Conservation (phyloP, 345 rosid species). For the Salix exigua region DNA sequence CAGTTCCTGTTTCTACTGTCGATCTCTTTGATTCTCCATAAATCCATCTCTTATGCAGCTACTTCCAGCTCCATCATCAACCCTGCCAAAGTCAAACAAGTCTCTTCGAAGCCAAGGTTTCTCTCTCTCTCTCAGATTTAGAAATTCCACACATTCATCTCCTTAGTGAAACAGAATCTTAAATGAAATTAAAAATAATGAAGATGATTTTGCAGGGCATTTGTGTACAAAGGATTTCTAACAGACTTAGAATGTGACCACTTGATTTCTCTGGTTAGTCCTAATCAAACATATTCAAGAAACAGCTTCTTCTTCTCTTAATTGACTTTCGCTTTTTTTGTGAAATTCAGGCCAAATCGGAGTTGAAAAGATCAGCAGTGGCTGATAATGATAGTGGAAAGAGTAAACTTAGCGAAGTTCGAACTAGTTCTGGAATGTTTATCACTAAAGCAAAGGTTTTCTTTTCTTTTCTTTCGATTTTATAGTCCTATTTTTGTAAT, state of each 20-base stretch:
- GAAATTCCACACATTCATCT: too few species aligned
- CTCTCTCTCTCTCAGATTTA: not conserved
- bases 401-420: constrained; percentile 77
- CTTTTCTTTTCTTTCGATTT: not conserved
- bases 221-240: constrained; percentile 82
- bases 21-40: constrained; percentile 37
- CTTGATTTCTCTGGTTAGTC: constrained; percentile 76
- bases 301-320: too few species aligned
- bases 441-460: constrained; percentile 80
- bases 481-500: not conserved
- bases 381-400: constrained; percentile 83
- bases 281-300: too few species aligned
- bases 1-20: constrained; percentile 29
- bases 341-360: constrained; percentile 61
- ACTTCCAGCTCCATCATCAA: constrained; percentile 64
- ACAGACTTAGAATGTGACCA: constrained; percentile 96
- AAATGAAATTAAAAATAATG: not conserved
- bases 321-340: not conserved
- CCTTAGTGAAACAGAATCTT: too few species aligned
- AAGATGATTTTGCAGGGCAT: constrained; percentile 51
- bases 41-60: constrained; percentile 39
- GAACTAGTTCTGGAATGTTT: constrained; percentile 97
- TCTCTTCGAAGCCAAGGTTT: constrained; percentile 85
- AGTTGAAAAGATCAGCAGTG: constrained; percentile 84
- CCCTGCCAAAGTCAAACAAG: constrained; percentile 79